Base-by-base conservation (phyloP, 2,329 filamentous ascomycete species). In the Verticillium klebahnii region DNA sequence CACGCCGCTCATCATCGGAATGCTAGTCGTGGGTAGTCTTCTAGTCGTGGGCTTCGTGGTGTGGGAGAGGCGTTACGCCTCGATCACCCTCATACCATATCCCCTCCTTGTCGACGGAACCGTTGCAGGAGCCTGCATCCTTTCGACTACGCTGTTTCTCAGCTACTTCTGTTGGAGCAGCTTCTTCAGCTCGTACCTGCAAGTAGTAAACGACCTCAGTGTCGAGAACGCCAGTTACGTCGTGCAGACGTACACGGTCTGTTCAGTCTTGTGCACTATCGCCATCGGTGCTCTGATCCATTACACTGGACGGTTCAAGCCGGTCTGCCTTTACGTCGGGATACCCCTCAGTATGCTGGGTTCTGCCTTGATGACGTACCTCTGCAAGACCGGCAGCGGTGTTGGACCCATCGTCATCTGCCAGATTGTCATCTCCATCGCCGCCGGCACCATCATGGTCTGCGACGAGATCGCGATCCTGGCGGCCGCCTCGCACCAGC, bases 391-490 rank as follows among this genome's bases (percentile, higher is more conserved):
- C 1, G 67, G 67, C 14, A 64, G 63, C 15, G 59, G 60, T 54
- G 66, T 75, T 29, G 74, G 73, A 2, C 74, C 72, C 64, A 67
- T 73, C 31, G 66, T 76, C 63, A 73, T 76, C 73, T 75, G 73
- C 62, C 70, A 76, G 60, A 69, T 76, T 50, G 72, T 76, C 65
- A 71, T 74, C 58, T 68, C 72, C 17, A 65, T 36, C 29, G 29
- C 54, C 2, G 66, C 84, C 4, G 85, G 84, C 14, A 78, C 82
- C 12, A 75, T 87, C 6, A 82, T 85, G 61, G 83, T 88, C 56
- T 80, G 80, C 58, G 79, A 84, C 61, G 81, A 88, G 67, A 78
- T 88, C 56, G 82, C 83, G 11, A 80, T 83, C 59, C 85, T 88
- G 74, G 82, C 85, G 1, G 84, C 82, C 1, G 80, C 79, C 2